A percentile compares a stretch with the other conserved stretches of the same genome.
Evolutionary conservation across 208 protist species (phyloP).

Genomic region (Crithidia expoeki): DNA sequence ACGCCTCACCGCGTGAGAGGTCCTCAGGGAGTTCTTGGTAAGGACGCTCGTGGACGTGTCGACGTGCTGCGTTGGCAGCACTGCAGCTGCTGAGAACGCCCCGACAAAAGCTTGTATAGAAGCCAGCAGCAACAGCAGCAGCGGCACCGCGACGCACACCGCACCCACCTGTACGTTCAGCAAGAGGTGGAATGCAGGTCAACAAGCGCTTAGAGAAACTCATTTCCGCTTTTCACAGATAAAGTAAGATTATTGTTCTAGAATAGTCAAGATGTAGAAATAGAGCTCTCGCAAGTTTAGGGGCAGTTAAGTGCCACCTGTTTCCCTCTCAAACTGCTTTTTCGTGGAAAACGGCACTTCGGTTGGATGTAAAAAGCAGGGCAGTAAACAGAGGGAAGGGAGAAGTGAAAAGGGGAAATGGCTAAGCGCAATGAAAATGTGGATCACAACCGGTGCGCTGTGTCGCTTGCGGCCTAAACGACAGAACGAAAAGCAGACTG

Average conservation of each 20-base stretch:
- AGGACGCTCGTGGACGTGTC: slow-evolving; percentile 67
- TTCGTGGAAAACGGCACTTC: no score
- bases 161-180: not conserved
- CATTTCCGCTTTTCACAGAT: not conserved
- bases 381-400: no score
- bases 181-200: not conserved
- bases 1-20: slow-evolving; percentile 61
- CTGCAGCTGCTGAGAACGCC: not conserved
- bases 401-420: not conserved
- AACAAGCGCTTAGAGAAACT: not conserved
- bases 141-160: not conserved
- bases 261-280: not conserved
- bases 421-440: not conserved
- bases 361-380: not conserved
- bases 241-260: no score
- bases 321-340: no score
- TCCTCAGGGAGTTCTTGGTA: slow-evolving; percentile 64
- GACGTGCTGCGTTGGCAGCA: slow-evolving; percentile 5
- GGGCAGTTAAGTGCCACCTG: no score
- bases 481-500: not conserved
- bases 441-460: not conserved
- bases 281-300: no score
- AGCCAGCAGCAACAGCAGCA: no score
- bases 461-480: not conserved
- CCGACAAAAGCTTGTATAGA: not conserved